These are phyloP conservation scores for Yarrowia deformans DNA, from an alignment of 805 yeast genomes.

Conservation along the genomic window DNA sequence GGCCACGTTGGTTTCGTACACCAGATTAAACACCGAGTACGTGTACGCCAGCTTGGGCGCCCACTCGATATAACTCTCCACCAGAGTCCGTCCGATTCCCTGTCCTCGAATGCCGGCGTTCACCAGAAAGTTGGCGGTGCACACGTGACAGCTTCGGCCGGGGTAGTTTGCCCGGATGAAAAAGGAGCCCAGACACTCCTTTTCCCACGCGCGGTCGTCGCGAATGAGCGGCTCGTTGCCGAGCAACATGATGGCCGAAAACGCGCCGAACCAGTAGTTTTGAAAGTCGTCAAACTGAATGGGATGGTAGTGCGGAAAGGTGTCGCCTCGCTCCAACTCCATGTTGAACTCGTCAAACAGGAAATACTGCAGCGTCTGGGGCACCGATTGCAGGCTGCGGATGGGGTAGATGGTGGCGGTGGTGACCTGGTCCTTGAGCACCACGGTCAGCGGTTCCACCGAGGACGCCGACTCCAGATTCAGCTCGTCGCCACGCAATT, in stretches of 20 bases:
- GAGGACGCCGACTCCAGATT: conserved; percentile 1
- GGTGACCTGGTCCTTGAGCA: conserved; percentile 87
- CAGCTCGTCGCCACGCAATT: conserved; percentile 30
- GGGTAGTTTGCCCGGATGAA: conserved; percentile 88
- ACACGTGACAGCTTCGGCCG: conserved; percentile 91
- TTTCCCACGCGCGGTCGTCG: conserved; percentile 81
- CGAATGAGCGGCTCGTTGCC: conserved; percentile 69
- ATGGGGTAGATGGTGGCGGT: conserved; percentile 93
- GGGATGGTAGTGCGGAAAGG: conserved; percentile 84
- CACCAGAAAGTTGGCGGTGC: conserved; percentile 86
- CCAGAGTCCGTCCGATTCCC: conserved; percentile 86
- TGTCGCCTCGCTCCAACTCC: conserved; percentile 89
- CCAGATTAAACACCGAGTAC: conserved; percentile 80
- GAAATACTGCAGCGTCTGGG: conserved; percentile 79
- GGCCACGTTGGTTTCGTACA: conserved; percentile 86
- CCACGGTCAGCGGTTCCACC: conserved; percentile 72
- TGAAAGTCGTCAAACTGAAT: conserved; percentile 78
- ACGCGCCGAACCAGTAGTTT: conserved; percentile 85
- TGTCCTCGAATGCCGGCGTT: conserved; percentile 92
- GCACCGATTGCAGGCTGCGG: conserved; percentile 68
- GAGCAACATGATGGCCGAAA: conserved; percentile 77
- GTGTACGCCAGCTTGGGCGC: conserved; percentile 89
- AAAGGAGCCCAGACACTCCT: conserved; percentile 88
- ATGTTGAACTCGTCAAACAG: conserved; percentile 90
- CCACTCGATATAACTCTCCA: conserved; percentile 89